These are phyloP conservation scores for Thinopyrum elongatum DNA, from an alignment of 176 grass and related monocot species.

Conservation along the genomic window DNA sequence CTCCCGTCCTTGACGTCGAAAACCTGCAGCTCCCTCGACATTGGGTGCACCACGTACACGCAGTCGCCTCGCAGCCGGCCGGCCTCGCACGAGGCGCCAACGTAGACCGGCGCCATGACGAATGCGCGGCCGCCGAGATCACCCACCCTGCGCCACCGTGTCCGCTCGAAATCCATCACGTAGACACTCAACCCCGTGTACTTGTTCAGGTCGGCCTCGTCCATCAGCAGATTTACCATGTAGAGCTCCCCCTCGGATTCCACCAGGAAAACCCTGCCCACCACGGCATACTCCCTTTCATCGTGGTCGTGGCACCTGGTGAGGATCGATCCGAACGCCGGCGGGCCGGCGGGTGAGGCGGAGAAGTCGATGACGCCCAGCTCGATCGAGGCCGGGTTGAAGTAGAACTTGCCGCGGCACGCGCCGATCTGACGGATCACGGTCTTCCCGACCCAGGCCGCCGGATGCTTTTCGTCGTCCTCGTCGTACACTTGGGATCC, in stretches of 20 bases:
- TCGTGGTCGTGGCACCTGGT: neutral
- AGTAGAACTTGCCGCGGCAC: slow-evolving; percentile 9
- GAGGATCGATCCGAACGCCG: neutral
- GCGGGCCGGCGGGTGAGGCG: neutral
- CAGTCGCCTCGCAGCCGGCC: neutral
- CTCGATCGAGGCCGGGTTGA: neutral
- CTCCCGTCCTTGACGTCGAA: too few species aligned
- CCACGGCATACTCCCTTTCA: too few species aligned
- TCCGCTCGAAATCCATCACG: neutral
- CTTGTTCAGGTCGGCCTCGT: neutral
- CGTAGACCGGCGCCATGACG: neutral
- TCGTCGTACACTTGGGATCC: neutral
- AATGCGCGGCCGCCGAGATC: slow-evolving; percentile 15
- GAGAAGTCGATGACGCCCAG: neutral
- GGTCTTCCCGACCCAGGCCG: neutral
- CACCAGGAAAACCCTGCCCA: neutral
- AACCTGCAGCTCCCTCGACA: too few species aligned
- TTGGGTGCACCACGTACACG: too few species aligned
- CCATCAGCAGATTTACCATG: neutral
- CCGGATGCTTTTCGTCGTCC: neutral
- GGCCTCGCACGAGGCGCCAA: neutral
- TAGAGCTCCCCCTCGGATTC: slow-evolving; percentile 17
- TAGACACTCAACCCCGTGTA: neutral
- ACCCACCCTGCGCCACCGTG: neutral
- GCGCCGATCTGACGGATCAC: neutral